Evolutionary conservation across 352 stramenopile species (phyloP).

Genomic region (Pythium plurisporium): DNA sequence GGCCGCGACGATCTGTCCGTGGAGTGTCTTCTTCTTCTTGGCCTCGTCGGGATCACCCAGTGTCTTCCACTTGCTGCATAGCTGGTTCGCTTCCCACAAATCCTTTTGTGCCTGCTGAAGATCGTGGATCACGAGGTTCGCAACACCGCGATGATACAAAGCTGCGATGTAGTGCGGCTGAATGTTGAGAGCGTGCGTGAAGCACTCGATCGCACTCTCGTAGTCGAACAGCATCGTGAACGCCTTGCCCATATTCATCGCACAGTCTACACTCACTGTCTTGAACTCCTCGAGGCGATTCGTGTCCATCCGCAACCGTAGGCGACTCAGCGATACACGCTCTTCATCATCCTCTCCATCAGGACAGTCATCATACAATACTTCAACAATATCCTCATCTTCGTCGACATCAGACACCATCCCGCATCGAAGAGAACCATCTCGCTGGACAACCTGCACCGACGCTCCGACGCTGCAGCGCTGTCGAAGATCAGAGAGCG

Average conservation of each 20-base stretch:
- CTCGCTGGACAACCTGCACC: conserved; percentile 33
- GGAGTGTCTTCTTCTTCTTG: conserved; percentile 35
- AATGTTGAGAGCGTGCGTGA: conserved; percentile 39
- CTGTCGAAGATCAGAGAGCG: conserved; percentile 25
- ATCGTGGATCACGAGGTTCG: conserved; percentile 58
- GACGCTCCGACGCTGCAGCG: conserved; percentile 52
- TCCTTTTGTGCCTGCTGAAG: conserved; percentile 59
- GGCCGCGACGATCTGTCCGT: conserved; percentile 46
- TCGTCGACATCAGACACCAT: conserved; percentile 69
- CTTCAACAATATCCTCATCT: conserved; percentile 32
- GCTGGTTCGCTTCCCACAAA: conserved; percentile 60
- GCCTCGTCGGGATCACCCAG: conserved; percentile 16
- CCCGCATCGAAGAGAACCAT: conserved; percentile 34
- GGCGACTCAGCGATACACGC: conserved; percentile 37
- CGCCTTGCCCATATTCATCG: conserved; percentile 82
- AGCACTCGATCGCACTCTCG: conserved; percentile 52
- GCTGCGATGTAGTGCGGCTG: conserved; percentile 47
- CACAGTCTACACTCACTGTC: conserved; percentile 54
- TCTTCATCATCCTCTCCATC: conserved; percentile 41
- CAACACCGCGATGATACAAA: conserved; percentile 66
- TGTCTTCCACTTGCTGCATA: conserved; percentile 46
- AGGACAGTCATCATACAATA: conserved; percentile 57
- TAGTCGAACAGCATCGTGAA: conserved; percentile 52
- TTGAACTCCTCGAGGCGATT: conserved; percentile 43
- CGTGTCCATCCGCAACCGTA: conserved; percentile 59